These are phyloP conservation scores for Chaetomium sp. DNA, from an alignment of 2,329 filamentous ascomycete species.

Conservation along the genomic window DNA sequence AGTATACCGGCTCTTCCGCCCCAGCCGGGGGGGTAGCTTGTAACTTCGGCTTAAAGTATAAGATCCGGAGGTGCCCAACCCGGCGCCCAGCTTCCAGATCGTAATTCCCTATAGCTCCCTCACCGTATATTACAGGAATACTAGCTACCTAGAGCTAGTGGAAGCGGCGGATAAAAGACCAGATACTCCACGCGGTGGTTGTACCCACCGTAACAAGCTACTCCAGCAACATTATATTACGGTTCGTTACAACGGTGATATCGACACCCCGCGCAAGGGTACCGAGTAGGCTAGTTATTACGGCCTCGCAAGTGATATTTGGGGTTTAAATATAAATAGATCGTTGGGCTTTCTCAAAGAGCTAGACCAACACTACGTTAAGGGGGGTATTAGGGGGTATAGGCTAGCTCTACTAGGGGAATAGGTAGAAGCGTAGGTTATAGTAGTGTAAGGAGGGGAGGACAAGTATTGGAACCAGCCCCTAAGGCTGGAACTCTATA, in stretches of 20 bases:
- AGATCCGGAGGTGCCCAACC: slow-evolving; percentile 57
- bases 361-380: slow-evolving; percentile 63
- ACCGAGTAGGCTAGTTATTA: slow-evolving; percentile 61
- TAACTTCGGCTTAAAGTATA: slow-evolving; percentile 55
- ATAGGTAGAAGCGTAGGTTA: slow-evolving; percentile 64
- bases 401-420: slow-evolving; percentile 56
- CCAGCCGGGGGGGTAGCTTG: slow-evolving; percentile 20
- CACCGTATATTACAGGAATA: neutral
- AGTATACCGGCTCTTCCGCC: slow-evolving; percentile 65
- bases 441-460: slow-evolving; percentile 74
- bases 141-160: slow-evolving; percentile 29
- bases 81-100: slow-evolving; percentile 48
- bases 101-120: too few relatives aligned
- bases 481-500: slow-evolving; percentile 6
- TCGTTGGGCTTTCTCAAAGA: slow-evolving; percentile 59
- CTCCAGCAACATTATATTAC: slow-evolving; percentile 73
- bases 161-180: slow-evolving; percentile 57
- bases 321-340: slow-evolving; percentile 74
- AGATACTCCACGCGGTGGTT: slow-evolving; percentile 67
- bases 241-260: slow-evolving; percentile 68
- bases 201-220: slow-evolving; percentile 79
- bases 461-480: slow-evolving; percentile 58
- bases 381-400: slow-evolving; percentile 67
- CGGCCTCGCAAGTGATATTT: slow-evolving; percentile 70
- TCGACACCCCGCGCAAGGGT: slow-evolving; percentile 68